Base-by-base conservation (phyloP, 2,329 filamentous ascomycete genomes). In the Penicillium decumbens region DNA sequence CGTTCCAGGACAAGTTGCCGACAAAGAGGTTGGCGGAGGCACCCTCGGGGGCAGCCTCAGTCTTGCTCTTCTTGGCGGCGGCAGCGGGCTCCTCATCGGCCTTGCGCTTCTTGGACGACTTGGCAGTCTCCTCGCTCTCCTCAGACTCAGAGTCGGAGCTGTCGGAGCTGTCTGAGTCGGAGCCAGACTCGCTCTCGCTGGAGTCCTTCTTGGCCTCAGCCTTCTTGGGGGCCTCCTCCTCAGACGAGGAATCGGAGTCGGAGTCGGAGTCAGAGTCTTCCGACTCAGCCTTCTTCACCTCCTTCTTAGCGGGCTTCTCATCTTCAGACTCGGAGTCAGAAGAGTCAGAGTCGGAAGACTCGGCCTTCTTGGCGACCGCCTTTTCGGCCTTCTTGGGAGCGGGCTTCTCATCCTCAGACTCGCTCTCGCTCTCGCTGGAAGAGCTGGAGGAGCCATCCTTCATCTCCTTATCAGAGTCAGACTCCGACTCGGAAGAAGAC, bases 1-100 rank as follows among this genome's bases (percentile, higher is more conserved):
- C 78, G 67, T 85, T 88, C 90, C 90, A 96, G 73, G 88, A 89
- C 57, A 96, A 79, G 77, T 89, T 92, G 61, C 91, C 91, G 58
- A 90, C 83, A 72, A 95, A 96, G 46, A 96, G 83, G 64, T 90
- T 95, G 59, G 66, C 56, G 28, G 66, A 67, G 24, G 63, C 66
- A 55, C 64, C 65, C 46, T 62, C 55, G 39, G 63, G 58, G 24
- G 56, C 53, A 27, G 63, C 64, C 45, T 71, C 70, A 29, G 69
- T 69, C 83, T 89, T 90, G 65, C 81, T 73, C 79, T 89, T 88
- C 69, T 79, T 78, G 45, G 72, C 62, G 28, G 63, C 62, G 33
- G 74, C 54, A 10, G 67, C 64, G 41, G 68, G 61, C 41, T 75
- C 74, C 8, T 70, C 66, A 49, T 77, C 71, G 23, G 75, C 74